Percentiles rank a stretch among this genome's conserved stretches.
phyloP scores from a whole-genome alignment of 345 rosid species.

The Punica granatum region DNA sequence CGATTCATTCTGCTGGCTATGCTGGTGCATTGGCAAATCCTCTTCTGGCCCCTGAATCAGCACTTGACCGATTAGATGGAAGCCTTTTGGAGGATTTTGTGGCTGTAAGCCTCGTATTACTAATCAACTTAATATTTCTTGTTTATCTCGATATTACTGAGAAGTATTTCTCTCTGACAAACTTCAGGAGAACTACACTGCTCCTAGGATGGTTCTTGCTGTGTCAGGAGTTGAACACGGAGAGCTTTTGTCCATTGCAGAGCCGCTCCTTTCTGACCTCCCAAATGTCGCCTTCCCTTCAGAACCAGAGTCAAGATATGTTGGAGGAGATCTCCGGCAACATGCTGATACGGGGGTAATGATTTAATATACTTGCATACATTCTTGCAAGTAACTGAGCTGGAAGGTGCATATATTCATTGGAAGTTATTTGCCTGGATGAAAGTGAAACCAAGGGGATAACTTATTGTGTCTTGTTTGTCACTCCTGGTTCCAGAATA shows the following conservation, averaged over 20 bases:
- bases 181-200: constrained; percentile 74
- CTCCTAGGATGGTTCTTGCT: constrained; percentile 74
- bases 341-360: constrained; percentile 74
- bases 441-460: background rate
- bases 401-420: background rate
- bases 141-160: background rate
- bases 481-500: constrained; percentile 18
- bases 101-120: constrained; percentile 36
- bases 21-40: constrained; percentile 87
- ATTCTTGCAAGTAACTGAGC: background rate
- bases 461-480: background rate
- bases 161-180: constrained; percentile 11
- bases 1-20: constrained; percentile 78
- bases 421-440: background rate
- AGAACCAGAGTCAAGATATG: constrained; percentile 66
- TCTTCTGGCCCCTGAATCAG: constrained; percentile 73
- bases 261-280: constrained; percentile 82
- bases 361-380: constrained; percentile 9
- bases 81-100: constrained; percentile 66
- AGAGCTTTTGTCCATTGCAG: constrained; percentile 64
- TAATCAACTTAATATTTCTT: background rate
- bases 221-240: constrained; percentile 83
- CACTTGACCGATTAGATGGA: constrained; percentile 43
- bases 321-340: constrained; percentile 81
- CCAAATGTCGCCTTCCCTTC: constrained; percentile 28